These are phyloP conservation scores for Aphanomyces euteiches DNA, from an alignment of 352 stramenopile genomes.

Conservation along the genomic window DNA sequence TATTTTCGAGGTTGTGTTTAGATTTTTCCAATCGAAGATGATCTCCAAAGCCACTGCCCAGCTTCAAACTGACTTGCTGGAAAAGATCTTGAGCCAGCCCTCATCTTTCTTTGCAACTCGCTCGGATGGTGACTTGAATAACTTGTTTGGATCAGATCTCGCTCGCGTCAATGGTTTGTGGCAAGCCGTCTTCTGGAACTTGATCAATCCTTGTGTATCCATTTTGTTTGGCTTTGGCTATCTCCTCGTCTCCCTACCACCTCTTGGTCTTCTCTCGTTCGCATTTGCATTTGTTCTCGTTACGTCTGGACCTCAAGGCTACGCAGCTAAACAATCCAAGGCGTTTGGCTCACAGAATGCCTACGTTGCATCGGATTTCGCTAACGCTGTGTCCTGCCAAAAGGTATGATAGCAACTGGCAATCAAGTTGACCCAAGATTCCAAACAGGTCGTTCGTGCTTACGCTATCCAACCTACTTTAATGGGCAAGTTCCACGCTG, in stretches of 20 bases:
- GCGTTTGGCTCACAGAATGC: conserved; percentile 84
- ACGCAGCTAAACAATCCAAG: conserved; percentile 78
- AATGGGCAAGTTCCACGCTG: conserved; percentile 65
- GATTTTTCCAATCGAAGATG: conserved; percentile 84
- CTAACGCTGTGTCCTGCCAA: conserved; percentile 79
- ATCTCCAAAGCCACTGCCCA: conserved; percentile 82
- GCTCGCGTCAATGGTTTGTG: conserved; percentile 80
- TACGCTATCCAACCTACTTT: conserved; percentile 82
- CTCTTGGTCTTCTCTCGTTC: conserved; percentile 84
- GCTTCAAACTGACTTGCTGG: conserved; percentile 65
- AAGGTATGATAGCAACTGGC: conserved; percentile 39
- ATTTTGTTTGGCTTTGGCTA: conserved; percentile 86
- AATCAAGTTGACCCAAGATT: background rate
- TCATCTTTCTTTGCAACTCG: conserved; percentile 79
- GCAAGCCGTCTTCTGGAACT: conserved; percentile 86
- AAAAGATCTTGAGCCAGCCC: conserved; percentile 76
- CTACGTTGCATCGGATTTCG: conserved; percentile 83
- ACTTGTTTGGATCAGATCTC: conserved; percentile 83
- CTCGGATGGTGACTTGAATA: conserved; percentile 85
- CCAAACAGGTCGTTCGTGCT: conserved; percentile 58
- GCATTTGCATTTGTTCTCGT: conserved; percentile 77
- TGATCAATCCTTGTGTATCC: conserved; percentile 76
- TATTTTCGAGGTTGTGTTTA: background rate
- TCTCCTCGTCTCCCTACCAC: conserved; percentile 72
- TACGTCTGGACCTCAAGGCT: conserved; percentile 79